Evolutionary conservation across 192 early-diverging fungal species (phyloP), one percentile per base, ranked within the genome.

Genomic region (Chytriomyces sp.): DNA sequence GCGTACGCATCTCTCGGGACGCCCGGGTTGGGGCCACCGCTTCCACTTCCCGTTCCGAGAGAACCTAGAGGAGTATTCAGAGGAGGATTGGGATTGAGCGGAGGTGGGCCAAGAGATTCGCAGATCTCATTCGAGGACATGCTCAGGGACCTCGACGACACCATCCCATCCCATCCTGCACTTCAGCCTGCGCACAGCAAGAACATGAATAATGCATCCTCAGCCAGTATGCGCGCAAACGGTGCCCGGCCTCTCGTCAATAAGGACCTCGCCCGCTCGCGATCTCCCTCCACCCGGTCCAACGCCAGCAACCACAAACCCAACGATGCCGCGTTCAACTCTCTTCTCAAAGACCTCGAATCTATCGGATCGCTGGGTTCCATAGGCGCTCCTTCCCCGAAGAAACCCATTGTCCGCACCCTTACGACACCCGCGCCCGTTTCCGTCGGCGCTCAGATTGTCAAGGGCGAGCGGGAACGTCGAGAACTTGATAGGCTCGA

Each of bases 401-500:
- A 17, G 12, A 58, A 25, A 14, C 12, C 56, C 28, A 28, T 17
- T 2, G 14, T 12, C 12, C 31, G 19, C 17, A 17, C 28, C 56
- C 31, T 28, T 17, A 58, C 22, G 12, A 25, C 56, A 58, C 22
- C 41, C 19, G 28, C 39, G 41, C 26, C 60, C 4, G 17, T 62
- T n/a, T 65, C 63, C 26, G 33, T 65, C 49, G 63, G 63, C 26
- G n/a, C 8, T 19, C 39, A 40, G 63, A 40, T 65, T 19, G 63
- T 65, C 6, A 22, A 32, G 26, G 70, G 64, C 19, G 78, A 76
- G 40, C 70, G 72, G 22, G 59, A 53, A 1, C 58, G 40, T 2
- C 53, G 58, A 5, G 83, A 83, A 32, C 83, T 86, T 59, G 82
- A 89, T 52, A 78, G 85, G 73, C 77, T 83, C 37, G 31, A 75